phyloP scores from a whole-genome alignment of 768 basidiomycete genomes.

The Rhizopogon salebrosus region DNA sequence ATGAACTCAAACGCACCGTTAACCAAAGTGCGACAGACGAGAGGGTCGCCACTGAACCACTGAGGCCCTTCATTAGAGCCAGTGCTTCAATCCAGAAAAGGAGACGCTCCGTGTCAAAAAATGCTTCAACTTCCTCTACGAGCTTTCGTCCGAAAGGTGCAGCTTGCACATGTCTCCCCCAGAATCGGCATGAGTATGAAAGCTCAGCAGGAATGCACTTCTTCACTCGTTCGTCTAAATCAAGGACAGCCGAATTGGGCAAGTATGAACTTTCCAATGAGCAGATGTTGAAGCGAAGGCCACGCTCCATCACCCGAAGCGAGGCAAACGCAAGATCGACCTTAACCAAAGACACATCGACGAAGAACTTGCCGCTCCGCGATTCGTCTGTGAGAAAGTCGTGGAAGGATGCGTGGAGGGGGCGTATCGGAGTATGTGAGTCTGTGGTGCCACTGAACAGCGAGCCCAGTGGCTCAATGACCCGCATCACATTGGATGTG shows the following conservation, averaged over 20 bases:
- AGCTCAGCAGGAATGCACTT: slow-evolving; percentile 19
- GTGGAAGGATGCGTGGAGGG: too few species aligned
- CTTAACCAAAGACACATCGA: slow-evolving; percentile 10
- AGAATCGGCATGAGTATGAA: too few species aligned
- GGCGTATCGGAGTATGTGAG: neutral
- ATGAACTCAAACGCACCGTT: too few species aligned
- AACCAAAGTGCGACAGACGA: neutral
- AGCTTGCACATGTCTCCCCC: slow-evolving; percentile 3
- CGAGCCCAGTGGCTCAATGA: slow-evolving; percentile 3
- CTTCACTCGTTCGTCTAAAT: slow-evolving; percentile 6
- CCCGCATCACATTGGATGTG: neutral
- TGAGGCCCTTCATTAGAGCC: neutral
- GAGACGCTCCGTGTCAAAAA: slow-evolving; percentile 1
- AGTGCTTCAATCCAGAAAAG: slow-evolving; percentile 6
- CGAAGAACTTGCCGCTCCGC: slow-evolving; percentile 9
- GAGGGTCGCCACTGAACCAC: neutral
- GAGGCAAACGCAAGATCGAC: slow-evolving; percentile 12
- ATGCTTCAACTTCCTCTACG: neutral
- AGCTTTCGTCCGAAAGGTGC: neutral
- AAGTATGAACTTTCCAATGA: slow-evolving; percentile 1
- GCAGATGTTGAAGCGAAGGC: slow-evolving; percentile 11
- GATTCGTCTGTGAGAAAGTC: slow-evolving; percentile 16
- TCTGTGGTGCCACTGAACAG: slow-evolving; percentile 2
- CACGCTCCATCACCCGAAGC: slow-evolving; percentile 1
- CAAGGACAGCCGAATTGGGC: neutral